Evolutionary conservation across 2,329 filamentous ascomycete genomes (phyloP), one percentile per base, ranked within the genome.

Genomic region (Xylariomycetidae sp.): DNA sequence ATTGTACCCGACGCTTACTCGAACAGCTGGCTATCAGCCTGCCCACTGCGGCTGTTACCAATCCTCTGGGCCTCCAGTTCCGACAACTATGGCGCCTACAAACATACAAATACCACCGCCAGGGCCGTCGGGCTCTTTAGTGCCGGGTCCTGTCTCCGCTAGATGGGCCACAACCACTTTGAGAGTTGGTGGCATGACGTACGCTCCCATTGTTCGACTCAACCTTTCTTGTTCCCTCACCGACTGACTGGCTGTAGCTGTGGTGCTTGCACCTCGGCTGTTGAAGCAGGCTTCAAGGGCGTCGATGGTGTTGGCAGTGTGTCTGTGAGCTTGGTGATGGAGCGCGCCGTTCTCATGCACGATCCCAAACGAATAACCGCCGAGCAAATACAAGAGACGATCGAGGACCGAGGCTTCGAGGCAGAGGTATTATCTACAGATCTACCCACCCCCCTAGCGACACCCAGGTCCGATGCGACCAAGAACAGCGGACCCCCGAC

Each of bases 181-280:
- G 40, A 86, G 83, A 53, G 84, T 98, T 25, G 88, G 85, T 47
- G 92, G 92, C 49, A 98, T 84, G 80, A 84, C 80, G 74, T 79
- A 48, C 15, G 44, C 11, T 25, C 25, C 10, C 13, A n/a, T 20
- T n/a, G n/a, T n/a, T n/a, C n/a, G n/a, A n/a, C n/a, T n/a, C n/a
- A n/a, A n/a, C n/a, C n/a, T n/a, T n/a, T n/a, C n/a, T n/a, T n/a
- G n/a, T n/a, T n/a, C n/a, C n/a, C n/a, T n/a, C n/a, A n/a, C n/a
- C n/a, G n/a, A n/a, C n/a, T n/a, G n/a, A n/a, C n/a, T n/a, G 18
- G 31, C 16, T 16, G 26, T 72, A 79, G 74, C 45, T 98, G 92
- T 65, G 89, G 90, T 56, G 84, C 90, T 49, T 98, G 92, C 59
- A 96, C 90, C 17, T 94, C 89, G 27, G 83, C 92, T n/a, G 83